Conservation (phyloP, 306 rosid species). For the cucumber (Cucumis sativus) region Cucumber_9930_V3 NC_026656.2:2050001-2050500, state of each 20-base stretch:
- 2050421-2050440: conserved; percentile 54
- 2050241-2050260: conserved; percentile 35
- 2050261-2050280: conserved; percentile 12
- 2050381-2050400: conserved; percentile 23
- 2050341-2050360: conserved; percentile 32
- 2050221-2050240: conserved; percentile 40
- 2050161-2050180: conserved; percentile 72
- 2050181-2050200: conserved; percentile 35
- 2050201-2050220: conserved; percentile 20
- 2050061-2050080: not conserved
- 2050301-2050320: conserved; percentile 20
- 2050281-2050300: conserved; percentile 25
- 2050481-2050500: not conserved
- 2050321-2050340: conserved; percentile 19
- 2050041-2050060: not conserved
- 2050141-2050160: conserved; percentile 85
- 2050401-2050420: conserved; percentile 34
- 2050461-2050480: conserved; percentile 3
- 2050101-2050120: not conserved
- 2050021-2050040: conserved; percentile 28
- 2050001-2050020: conserved; percentile 73
- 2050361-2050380: conserved; percentile 29
- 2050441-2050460: conserved; percentile 8
- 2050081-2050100: not conserved
- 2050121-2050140: conserved; percentile 72